A percentile compares a stretch with the other conserved stretches of the same genome.
These are phyloP conservation scores for Oryza nivara DNA, from an alignment of 176 grass and related monocot genomes.

Conservation along the genomic window DNA sequence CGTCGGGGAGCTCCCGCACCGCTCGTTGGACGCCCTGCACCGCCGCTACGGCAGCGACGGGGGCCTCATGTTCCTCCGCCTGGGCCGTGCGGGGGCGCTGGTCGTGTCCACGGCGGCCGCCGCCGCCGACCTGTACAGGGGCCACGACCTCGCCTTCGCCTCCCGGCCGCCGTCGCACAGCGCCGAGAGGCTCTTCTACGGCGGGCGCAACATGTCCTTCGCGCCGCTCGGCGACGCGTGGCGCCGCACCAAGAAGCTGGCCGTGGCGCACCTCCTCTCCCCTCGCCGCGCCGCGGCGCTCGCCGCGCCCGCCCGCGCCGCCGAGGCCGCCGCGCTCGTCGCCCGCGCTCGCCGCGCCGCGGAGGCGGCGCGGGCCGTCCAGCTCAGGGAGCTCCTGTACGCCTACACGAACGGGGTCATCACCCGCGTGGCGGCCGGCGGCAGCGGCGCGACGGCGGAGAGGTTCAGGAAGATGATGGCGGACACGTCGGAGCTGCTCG, in stretches of 20 bases:
- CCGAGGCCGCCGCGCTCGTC: slow-evolving; percentile 29
- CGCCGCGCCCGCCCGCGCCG: slow-evolving; percentile 8
- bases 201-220: slow-evolving; percentile 43
- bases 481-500: slow-evolving; percentile 25
- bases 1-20: slow-evolving; percentile 27
- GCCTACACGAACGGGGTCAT: slow-evolving; percentile 46
- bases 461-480: slow-evolving; percentile 38
- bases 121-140: slow-evolving; percentile 39
- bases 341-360: slow-evolving; percentile 20
- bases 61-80: slow-evolving; percentile 40
- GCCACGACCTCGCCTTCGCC: slow-evolving; percentile 53
- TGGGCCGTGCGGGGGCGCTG: slow-evolving; percentile 1
- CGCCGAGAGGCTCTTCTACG: slow-evolving; percentile 25
- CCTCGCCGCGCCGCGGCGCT: slow-evolving; percentile 34
- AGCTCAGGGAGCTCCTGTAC: slow-evolving; percentile 51
- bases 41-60: slow-evolving; percentile 23
- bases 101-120: slow-evolving; percentile 46
- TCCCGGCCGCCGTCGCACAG: slow-evolving; percentile 35
- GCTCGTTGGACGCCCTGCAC: slow-evolving; percentile 42
- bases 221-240: slow-evolving; percentile 43
- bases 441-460: neutral
- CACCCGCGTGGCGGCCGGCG: slow-evolving; percentile 27
- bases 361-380: slow-evolving; percentile 2
- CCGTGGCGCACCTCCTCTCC: slow-evolving; percentile 49
- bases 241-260: slow-evolving; percentile 49